phyloP scores from a whole-genome alignment of 192 early-diverging fungal genomes.

The Coemansia sp. region DNA sequence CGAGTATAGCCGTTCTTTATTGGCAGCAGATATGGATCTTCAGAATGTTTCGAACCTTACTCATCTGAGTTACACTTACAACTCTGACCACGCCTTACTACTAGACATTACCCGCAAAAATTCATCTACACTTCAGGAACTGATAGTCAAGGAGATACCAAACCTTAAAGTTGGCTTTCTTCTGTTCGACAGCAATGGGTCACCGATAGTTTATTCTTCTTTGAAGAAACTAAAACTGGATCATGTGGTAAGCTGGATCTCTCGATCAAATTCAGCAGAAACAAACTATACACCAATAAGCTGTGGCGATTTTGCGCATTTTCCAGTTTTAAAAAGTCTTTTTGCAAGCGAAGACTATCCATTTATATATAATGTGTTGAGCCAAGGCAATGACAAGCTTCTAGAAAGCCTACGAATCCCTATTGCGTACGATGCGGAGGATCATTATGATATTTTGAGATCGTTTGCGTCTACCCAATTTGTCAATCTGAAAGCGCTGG shows the following conservation, averaged over 20 bases:
- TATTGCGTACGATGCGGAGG: background rate
- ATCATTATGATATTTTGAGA: background rate
- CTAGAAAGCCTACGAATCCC: background rate
- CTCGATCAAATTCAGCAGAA: background rate
- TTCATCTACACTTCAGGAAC: no score
- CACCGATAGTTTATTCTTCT: background rate
- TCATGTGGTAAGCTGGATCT: background rate
- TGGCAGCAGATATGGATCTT: no score
- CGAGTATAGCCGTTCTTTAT: no score
- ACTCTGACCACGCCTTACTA: no score
- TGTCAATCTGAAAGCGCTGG: background rate
- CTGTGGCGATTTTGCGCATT: background rate
- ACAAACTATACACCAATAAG: background rate
- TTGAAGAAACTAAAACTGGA: background rate
- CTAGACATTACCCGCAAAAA: no score
- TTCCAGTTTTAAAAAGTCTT: background rate
- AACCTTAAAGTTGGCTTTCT: no score
- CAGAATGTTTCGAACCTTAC: no score
- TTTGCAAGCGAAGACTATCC: background rate
- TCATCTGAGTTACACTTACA: no score
- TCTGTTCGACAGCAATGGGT: background rate
- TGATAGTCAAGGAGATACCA: no score
- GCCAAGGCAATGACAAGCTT: background rate
- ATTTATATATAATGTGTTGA: background rate
- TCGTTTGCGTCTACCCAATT: background rate